Base-by-base conservation (phyloP, 306 rosid species). In the Quercus parvula region DNA sequence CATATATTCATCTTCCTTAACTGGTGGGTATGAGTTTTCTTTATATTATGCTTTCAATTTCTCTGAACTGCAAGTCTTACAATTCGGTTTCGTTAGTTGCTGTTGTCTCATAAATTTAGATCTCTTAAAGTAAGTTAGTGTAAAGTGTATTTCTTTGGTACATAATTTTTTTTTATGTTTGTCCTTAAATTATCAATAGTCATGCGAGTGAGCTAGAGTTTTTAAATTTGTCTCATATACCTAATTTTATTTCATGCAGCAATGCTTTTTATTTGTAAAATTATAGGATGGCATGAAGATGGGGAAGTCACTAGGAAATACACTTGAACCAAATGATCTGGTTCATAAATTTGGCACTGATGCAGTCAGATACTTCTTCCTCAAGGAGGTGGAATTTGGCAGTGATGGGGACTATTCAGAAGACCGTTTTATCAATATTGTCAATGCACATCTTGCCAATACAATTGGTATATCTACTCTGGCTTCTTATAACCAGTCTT, bases 261-360 rank as follows among this genome's bases (percentile, higher is more conserved):
- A 81, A 84, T 83, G 80, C 77, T 79, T 94, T 90, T 88, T 85
- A 83, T 86, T 85, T 90, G 87, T 90, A 74, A 84, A 80, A 81
- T 89, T 88, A 81, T 91, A 95, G 99, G 99, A 93, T 90, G 99
- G 99, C 80, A 84, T 91, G 99, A 95, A 95, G 88, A 93, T 95
- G 99, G 99, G 99, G 71, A 92, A 95, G 81, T 89, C 99, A 7
- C 85, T 93, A 38, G 99, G 99, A 62, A 95, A 95, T 85, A 95
- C 98, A n/a, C 94, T 91, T 77, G 99, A 93, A 85, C 98, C 99
- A 79, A 93, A 90, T 33, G 96, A 95, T 73, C 87, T 93, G 91
- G 97, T 95, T 75, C 69, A 78, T 38, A 92, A 79, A 82, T 95
- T 95, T 11, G 99, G 99, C 55, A 72, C 92, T 41, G 99, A 95